phyloP scores from a whole-genome alignment of 345 rosid genomes.

The Gynandropsis gynandra region DNA sequence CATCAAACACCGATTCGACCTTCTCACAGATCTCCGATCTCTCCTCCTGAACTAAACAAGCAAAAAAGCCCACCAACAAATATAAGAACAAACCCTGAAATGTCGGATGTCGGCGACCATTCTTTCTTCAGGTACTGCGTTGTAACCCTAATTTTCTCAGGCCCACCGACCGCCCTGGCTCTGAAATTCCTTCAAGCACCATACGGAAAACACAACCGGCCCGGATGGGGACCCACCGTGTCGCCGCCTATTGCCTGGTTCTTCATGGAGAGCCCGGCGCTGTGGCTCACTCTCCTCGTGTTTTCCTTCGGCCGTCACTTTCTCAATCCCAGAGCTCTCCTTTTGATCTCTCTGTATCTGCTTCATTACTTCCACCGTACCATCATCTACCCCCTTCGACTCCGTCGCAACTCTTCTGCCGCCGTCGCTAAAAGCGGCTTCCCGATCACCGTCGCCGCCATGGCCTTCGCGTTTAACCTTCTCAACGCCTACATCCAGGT shows the following conservation, averaged over 20 bases:
- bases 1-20: no score
- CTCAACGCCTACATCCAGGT: constrained; percentile 66
- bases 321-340: constrained; percentile 46
- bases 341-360: constrained; percentile 57
- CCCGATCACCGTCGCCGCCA: constrained; percentile 45
- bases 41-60: no score
- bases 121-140: constrained; percentile 44
- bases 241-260: constrained; percentile 81
- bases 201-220: constrained; percentile 85
- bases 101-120: constrained; percentile 39
- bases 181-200: constrained; percentile 75
- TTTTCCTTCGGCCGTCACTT: constrained; percentile 60
- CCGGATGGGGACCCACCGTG: constrained; percentile 87
- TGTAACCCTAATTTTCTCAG: constrained; percentile 46
- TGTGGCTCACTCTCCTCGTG: constrained; percentile 63
- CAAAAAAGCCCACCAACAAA: no score
- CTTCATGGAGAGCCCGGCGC: constrained; percentile 85
- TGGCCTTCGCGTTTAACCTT: constrained; percentile 62
- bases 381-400: constrained; percentile 68
- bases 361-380: constrained; percentile 82
- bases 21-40: no score
- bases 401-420: constrained; percentile 24
- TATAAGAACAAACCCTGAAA: background rate
- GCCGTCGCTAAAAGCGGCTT: constrained; percentile 20
- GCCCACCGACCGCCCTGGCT: constrained; percentile 57